Conservation (phyloP, 805 yeast genomes). For the Hermanozyma aechmeae region DNA sequence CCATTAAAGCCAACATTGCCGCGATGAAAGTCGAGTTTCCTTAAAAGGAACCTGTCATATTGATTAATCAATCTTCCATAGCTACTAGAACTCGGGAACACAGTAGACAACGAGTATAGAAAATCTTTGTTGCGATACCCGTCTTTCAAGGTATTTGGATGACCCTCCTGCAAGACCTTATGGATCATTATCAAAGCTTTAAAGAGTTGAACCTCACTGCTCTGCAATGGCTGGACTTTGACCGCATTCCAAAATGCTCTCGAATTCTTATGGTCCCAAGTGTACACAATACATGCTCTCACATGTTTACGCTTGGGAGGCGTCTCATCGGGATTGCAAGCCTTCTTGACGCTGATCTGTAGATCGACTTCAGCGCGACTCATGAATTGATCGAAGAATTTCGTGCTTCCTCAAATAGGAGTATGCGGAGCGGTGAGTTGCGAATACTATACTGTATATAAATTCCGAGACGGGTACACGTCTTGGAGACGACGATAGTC, state of each 20-base stretch:
- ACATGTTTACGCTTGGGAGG: slow-evolving; percentile 97
- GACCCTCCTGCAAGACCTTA: slow-evolving; percentile 97
- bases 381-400: too few relatives aligned
- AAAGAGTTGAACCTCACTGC: slow-evolving; percentile 76
- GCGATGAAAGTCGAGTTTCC: slow-evolving; percentile 75
- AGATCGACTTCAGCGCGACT: slow-evolving; percentile 39
- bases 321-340: slow-evolving; percentile 75
- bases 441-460: too few relatives aligned
- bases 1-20: slow-evolving; percentile 88
- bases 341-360: slow-evolving; percentile 61
- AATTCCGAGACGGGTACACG: too few relatives aligned
- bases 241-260: slow-evolving; percentile 78
- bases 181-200: slow-evolving; percentile 81
- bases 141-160: slow-evolving; percentile 70
- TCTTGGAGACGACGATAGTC: too few relatives aligned
- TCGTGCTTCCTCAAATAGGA: too few relatives aligned
- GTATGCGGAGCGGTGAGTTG: too few relatives aligned
- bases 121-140: slow-evolving; percentile 74
- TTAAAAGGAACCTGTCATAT: slow-evolving; percentile 59
- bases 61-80: slow-evolving; percentile 71
- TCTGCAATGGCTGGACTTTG: slow-evolving; percentile 69
- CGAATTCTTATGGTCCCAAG: slow-evolving; percentile 90
- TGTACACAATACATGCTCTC: slow-evolving; percentile 87
- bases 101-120: slow-evolving; percentile 62
- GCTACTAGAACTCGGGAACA: slow-evolving; percentile 35